Evolutionary conservation across 2,329 filamentous ascomycete species (phyloP).

Genomic region (Cadophora sp.): DNA sequence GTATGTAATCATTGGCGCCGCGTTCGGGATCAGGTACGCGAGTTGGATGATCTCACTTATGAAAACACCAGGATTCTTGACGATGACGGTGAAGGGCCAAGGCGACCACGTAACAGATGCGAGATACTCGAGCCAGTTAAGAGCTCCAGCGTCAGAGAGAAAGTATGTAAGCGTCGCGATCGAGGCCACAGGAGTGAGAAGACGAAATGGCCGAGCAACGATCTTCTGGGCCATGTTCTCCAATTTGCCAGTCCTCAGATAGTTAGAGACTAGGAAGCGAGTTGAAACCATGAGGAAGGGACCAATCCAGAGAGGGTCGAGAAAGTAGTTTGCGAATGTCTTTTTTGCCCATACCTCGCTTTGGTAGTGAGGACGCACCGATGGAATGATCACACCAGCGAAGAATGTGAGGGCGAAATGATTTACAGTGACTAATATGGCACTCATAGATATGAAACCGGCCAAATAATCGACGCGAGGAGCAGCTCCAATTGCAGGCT

Average conservation of each 20-base stretch:
- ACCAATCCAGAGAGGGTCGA: not conserved
- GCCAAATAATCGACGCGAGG: not conserved
- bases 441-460: not conserved
- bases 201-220: not conserved
- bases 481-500: no score
- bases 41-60: constrained; percentile 54
- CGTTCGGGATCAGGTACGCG: constrained; percentile 55
- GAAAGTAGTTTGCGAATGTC: not conserved
- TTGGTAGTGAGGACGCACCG: not conserved
- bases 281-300: not conserved
- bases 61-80: constrained; percentile 51
- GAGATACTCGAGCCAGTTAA: constrained; percentile 52
- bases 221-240: not conserved
- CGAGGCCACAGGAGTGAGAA: constrained; percentile 31
- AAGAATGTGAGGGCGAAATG: not conserved
- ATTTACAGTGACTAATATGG: not conserved
- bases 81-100: constrained; percentile 53
- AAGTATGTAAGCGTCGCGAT: constrained; percentile 55
- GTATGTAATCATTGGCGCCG: constrained; percentile 52
- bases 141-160: constrained; percentile 52
- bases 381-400: not conserved
- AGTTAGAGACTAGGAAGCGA: not conserved
- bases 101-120: constrained; percentile 55
- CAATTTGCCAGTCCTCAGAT: not conserved
- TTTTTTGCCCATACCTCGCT: not conserved